phyloP scores from a whole-genome alignment of 306 rosid species.

The Medicago truncatula region MtrunA17r5.0-ANR NC_053049.1:39986001-39986500 shows the following conservation, averaged over 20 bases:
- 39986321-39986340: conserved; percentile 41
- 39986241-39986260: neutral
- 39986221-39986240: neutral
- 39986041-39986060: conserved; percentile 41
- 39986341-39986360: conserved; percentile 35
- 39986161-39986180: conserved; percentile 39
- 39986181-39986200: conserved; percentile 37
- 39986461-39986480: conserved; percentile 39
- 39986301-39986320: conserved; percentile 32
- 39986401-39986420: conserved; percentile 39
- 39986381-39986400: conserved; percentile 38
- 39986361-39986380: conserved; percentile 42
- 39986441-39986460: conserved; percentile 45
- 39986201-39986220: conserved; percentile 46
- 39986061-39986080: conserved; percentile 30
- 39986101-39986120: neutral
- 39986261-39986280: neutral
- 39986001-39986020: conserved; percentile 29
- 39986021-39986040: conserved; percentile 38
- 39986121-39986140: conserved; percentile 23
- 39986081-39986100: conserved; percentile 36
- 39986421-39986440: conserved; percentile 28
- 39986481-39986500: conserved; percentile 39
- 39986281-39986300: conserved; percentile 3
- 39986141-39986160: conserved; percentile 31